Evolutionary conservation across 495 filamentous ascomycete species (phyloP).

Genomic region (Thermothielavioides terrestris): DNA sequence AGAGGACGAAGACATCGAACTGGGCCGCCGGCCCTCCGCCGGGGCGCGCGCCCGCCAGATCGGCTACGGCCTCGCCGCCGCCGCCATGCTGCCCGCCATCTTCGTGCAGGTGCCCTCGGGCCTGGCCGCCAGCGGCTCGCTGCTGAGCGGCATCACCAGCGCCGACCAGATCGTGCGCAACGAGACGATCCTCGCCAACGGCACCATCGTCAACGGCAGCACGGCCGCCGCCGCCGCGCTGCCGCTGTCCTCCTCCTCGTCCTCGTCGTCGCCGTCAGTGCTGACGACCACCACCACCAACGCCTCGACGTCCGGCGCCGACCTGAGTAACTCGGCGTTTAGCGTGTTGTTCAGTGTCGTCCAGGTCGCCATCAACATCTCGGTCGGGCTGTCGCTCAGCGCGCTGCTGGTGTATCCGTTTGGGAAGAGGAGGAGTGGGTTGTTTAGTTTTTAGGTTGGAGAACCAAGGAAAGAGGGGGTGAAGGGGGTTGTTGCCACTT

Average conservation of each 20-base stretch:
- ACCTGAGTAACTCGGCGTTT: conserved; percentile 60
- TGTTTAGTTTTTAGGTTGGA: conserved; percentile 94
- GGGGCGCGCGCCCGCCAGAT: conserved; percentile 21
- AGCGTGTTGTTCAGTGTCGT: conserved; percentile 83
- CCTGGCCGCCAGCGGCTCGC: conserved; percentile 71
- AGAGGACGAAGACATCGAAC: conserved; percentile 15
- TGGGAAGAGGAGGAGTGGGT: conserved; percentile 79
- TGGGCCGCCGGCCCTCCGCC: conserved; percentile 2
- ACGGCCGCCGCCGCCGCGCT: no score
- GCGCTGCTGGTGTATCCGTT: conserved; percentile 84
- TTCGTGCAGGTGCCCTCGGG: conserved; percentile 92
- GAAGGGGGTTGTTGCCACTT: not conserved
- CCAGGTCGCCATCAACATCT: conserved; percentile 87
- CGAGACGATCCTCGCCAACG: conserved; percentile 26
- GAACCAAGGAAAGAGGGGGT: conserved; percentile 19
- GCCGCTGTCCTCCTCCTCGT: no score
- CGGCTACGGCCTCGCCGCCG: conserved; percentile 73
- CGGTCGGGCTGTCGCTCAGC: conserved; percentile 81
- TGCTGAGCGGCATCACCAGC: conserved; percentile 76
- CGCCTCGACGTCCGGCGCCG: not conserved
- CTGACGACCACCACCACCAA: conserved; percentile 7
- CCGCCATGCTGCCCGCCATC: conserved; percentile 83
- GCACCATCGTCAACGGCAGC: conserved; percentile 20
- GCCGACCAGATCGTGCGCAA: conserved; percentile 66
- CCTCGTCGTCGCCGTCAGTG: no score